These are phyloP conservation scores for Fistulifera solaris DNA, from an alignment of 108 stramenopile species.

Conservation along the genomic window DNA sequence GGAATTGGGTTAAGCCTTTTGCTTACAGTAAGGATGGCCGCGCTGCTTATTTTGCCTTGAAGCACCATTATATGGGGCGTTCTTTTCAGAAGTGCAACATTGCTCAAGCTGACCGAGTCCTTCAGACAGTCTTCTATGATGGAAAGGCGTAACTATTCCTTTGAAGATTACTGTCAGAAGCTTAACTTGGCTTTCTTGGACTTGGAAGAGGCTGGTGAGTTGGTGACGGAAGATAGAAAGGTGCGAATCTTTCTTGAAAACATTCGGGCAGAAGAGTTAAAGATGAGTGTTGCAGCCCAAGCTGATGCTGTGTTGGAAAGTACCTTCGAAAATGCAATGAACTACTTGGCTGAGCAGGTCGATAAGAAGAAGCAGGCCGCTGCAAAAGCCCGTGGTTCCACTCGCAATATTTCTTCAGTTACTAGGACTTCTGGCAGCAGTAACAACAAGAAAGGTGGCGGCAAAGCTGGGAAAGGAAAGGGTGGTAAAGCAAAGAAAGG, in stretches of 20 bases:
- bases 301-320: not conserved
- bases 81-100: not conserved
- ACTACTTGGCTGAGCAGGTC: not conserved
- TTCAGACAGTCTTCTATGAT: slow-evolving; percentile 9
- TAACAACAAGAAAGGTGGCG: no score
- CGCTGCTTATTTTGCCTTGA: slow-evolving; percentile 19
- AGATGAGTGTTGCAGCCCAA: not conserved
- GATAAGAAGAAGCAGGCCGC: not conserved
- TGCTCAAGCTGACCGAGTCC: slow-evolving; percentile 1
- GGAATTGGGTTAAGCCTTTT: slow-evolving; percentile 12
- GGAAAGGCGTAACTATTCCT: slow-evolving; percentile 17
- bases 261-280: not conserved
- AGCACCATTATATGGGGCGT: slow-evolving; percentile 8
- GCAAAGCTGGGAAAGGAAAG: no score
- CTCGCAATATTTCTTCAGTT: not conserved
- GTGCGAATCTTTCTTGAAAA: slow-evolving; percentile 10
- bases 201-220: slow-evolving; percentile 13
- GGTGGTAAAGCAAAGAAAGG: no score
- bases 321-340: not conserved
- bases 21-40: slow-evolving; percentile 14
- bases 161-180: slow-evolving; percentile 10
- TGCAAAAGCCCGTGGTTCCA: not conserved
- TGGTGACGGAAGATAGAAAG: slow-evolving; percentile 10
- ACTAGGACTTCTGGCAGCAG: not conserved
- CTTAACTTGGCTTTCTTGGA: slow-evolving; percentile 5